Evolutionary conservation across 1,284 basidiomycete species (phyloP), one percentile per base, ranked within the genome.

Genomic region (Trametes sp.): DNA sequence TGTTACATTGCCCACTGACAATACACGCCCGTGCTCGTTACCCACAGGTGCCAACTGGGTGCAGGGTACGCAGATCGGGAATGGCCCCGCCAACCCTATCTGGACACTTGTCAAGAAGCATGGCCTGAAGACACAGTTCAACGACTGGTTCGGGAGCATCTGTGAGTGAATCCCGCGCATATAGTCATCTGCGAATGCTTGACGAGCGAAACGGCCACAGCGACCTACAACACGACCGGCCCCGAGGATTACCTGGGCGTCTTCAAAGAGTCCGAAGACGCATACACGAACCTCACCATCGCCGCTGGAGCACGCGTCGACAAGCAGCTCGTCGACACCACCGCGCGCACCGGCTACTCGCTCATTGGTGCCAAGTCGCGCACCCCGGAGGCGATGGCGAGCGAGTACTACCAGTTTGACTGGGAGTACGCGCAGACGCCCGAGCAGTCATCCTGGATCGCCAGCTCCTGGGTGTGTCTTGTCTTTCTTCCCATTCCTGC

Each of bases 31-130:
- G 36, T 23, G 13, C n/a, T n/a, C n/a, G n/a, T n/a, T n/a, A n/a
- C n/a, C n/a, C n/a, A n/a, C 35, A 57, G 69, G 89, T 21, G 82
- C 87, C 5, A 88, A 88, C 69, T 90, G 89, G 89, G 79, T 90
- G 31, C 87, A 90, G 67, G 88, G 89, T 1, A 73, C 71, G 11
- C 64, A 71, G 55, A 70, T 64, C 1, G 62, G 46, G 9, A 84
- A 83, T 1, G 82, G 85, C 23, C 73, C 78, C 2, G 76, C 75
- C 10, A 90, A 89, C 70, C 88, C 87, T 1, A 86, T 89, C 24
- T 83, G 81, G 69, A 75, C 75, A 14, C 74, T 90, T 45, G 85
- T 84, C 0, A 71, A 81, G 65, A 87, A 87, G 63, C 83, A 87
- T 67, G 77, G 79, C 7, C 65, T 89, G 24, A 74, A 78, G 65